These are phyloP conservation scores for Magnusiomyces fungicola DNA, from an alignment of 1,139 yeast genomes.

Conservation along the genomic window DNA sequence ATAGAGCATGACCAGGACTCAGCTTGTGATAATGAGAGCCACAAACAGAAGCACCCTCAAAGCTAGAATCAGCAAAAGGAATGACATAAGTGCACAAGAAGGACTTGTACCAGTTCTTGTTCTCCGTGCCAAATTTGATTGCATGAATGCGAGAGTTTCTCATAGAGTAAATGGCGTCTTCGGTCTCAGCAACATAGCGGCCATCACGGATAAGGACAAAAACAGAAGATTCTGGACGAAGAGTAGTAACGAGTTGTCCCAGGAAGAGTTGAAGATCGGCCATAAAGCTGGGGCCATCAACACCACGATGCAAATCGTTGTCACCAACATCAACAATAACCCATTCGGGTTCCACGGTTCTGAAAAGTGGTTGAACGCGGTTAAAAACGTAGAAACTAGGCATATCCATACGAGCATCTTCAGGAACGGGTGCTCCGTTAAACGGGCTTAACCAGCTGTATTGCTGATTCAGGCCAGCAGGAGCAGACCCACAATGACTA, in stretches of 20 bases:
- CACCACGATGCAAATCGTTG: slow-evolving; percentile 11
- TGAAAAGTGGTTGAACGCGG: slow-evolving; percentile 13
- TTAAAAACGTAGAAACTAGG: slow-evolving; percentile 15
- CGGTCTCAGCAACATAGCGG: slow-evolving; percentile 15
- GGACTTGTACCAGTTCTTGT: slow-evolving; percentile 13
- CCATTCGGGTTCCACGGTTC: slow-evolving; percentile 13
- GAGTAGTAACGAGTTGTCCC: slow-evolving; percentile 13
- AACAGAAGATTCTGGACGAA: slow-evolving; percentile 11
- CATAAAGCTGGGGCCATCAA: slow-evolving; percentile 12
- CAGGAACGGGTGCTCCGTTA: slow-evolving; percentile 12
- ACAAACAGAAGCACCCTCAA: slow-evolving; percentile 12
- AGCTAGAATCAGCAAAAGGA: slow-evolving; percentile 10
- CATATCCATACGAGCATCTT: slow-evolving; percentile 13
- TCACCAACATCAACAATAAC: slow-evolving; percentile 16
- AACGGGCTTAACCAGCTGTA: slow-evolving; percentile 14
- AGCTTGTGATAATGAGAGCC: not conserved
- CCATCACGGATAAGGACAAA: slow-evolving; percentile 12
- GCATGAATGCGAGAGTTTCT: slow-evolving; percentile 12
- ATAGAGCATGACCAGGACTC: not conserved
- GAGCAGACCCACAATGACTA: slow-evolving; percentile 7
- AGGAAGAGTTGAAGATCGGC: slow-evolving; percentile 10
- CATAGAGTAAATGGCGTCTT: slow-evolving; percentile 16
- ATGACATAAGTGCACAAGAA: slow-evolving; percentile 14
- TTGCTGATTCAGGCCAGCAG: slow-evolving; percentile 13
- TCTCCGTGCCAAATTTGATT: slow-evolving; percentile 12